These are phyloP conservation scores for Salix caprea DNA, from an alignment of 345 rosid genomes.

Conservation along the genomic window DNA sequence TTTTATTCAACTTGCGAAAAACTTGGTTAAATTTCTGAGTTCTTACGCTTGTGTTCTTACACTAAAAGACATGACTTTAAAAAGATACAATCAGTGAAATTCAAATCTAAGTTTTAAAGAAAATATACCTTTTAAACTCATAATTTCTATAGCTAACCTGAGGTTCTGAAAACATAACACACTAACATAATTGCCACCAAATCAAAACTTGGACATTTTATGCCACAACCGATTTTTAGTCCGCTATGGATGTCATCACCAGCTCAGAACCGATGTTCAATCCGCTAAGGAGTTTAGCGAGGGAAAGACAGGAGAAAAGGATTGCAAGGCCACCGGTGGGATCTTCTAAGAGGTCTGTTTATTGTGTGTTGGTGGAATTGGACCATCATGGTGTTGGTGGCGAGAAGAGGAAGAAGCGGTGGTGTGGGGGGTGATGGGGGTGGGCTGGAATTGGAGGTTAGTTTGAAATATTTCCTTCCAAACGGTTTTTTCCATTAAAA, in stretches of 20 bases:
- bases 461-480: neutral
- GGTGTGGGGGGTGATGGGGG: neutral
- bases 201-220: slow-evolving; percentile 1
- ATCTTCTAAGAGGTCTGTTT: slow-evolving; percentile 38
- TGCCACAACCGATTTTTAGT: neutral
- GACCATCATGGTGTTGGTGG: slow-evolving; percentile 41
- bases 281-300: slow-evolving; percentile 43
- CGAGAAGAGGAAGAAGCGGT: slow-evolving; percentile 3
- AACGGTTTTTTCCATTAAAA: neutral
- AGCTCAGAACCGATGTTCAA: slow-evolving; percentile 18
- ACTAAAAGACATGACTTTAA: too few species aligned
- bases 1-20: too few species aligned
- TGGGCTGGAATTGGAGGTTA: neutral
- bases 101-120: too few species aligned
- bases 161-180: neutral
- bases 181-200: neutral
- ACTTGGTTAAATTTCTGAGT: too few species aligned
- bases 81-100: too few species aligned
- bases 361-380: slow-evolving; percentile 45
- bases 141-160: too few species aligned
- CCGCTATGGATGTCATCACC: slow-evolving; percentile 1
- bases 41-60: too few species aligned
- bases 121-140: too few species aligned
- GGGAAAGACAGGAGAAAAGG: slow-evolving; percentile 78
- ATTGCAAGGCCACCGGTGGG: slow-evolving; percentile 64